phyloP scores from a whole-genome alignment of 2,329 filamentous ascomycete genomes.

The Pyrenochaeta sp. region DNA sequence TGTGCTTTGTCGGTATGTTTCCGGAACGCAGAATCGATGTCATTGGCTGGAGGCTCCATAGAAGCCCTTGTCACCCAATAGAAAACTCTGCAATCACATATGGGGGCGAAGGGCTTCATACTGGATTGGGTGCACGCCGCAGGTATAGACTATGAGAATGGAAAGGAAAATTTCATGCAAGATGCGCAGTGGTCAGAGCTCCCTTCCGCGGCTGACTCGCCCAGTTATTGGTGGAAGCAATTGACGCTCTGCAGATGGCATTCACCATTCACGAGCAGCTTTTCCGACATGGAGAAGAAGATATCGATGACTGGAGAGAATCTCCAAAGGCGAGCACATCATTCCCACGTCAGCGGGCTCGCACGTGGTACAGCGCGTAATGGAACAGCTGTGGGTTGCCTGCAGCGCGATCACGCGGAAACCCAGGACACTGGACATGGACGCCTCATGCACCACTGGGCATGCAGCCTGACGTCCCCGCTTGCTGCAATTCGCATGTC shows the following conservation, averaged over 20 bases:
- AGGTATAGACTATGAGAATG: conserved; percentile 8
- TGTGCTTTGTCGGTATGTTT: too few species aligned
- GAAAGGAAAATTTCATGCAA: conserved; percentile 21
- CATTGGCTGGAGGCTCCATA: too few species aligned
- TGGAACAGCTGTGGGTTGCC: conserved; percentile 12
- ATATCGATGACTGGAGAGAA: background rate
- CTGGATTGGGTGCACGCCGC: conserved; percentile 12
- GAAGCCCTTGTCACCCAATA: conserved; percentile 1
- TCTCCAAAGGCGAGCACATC: conserved; percentile 9
- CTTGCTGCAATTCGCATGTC: background rate
- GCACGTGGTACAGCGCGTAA: conserved; percentile 19
- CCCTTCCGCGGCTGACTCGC: conserved; percentile 33
- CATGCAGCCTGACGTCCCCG: conserved; percentile 5
- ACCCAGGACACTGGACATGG: conserved; percentile 20
- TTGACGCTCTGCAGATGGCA: background rate
- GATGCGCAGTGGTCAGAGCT: conserved; percentile 20
- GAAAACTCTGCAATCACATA: conserved; percentile 22
- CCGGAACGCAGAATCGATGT: too few species aligned
- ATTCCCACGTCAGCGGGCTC: conserved; percentile 10
- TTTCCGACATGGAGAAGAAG: background rate
- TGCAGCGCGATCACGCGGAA: conserved; percentile 30
- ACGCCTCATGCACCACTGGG: conserved; percentile 20
- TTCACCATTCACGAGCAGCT: background rate
- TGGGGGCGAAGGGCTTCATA: background rate
- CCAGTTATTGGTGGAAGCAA: conserved; percentile 26